Evolutionary conservation across 176 grass and related monocot genomes (phyloP), one percentile per base, ranked within the genome.

Genomic region (Carex myosuroides): DNA sequence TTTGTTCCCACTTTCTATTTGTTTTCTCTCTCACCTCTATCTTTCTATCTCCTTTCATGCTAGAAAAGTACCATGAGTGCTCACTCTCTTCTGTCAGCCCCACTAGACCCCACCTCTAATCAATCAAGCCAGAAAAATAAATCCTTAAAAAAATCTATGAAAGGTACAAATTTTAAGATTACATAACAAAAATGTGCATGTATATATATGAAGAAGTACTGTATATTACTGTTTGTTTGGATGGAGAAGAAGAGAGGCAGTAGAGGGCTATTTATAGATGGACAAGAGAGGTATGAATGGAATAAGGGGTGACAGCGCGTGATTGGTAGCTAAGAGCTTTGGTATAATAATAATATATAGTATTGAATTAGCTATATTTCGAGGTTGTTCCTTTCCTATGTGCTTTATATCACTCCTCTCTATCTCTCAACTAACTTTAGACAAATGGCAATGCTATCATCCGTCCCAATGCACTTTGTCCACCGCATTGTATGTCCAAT

Each of bases 21-120:
- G 58, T 87, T 61, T 71, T 71, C 86, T 83, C 80, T 83, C 71
- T 52, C 8, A 13, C 11, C 44, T 26, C 46, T 55, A 5, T 6
- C 22, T 55, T 20, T 76, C 48, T 29, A 32, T 5, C 72, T 30
- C 72, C 48, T 56, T 61, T 66, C 83, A 90, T 95, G 87, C 89
- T 88, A 95, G 90, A 91, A 91, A 94, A 94, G 70, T 35, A 97
- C 90, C 90, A 92, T 91, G 70, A 89, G 92, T 97, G 92, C 92
- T 94, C 94, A 94, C 94, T 97, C 94, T 94, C 92, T 97, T 94
- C 92, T 97, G 92, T 97, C 92, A 91, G 88, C 90, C 90, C 88
- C 81, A 57, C 41, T 20, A 0, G 58, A 78, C 54, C 79, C 20
- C 32, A 82, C 33, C 26, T 8, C 20, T 41, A 70, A 53, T 56